phyloP scores from a whole-genome alignment of 176 grass and related monocot genomes.

The Canna indica region DNA sequence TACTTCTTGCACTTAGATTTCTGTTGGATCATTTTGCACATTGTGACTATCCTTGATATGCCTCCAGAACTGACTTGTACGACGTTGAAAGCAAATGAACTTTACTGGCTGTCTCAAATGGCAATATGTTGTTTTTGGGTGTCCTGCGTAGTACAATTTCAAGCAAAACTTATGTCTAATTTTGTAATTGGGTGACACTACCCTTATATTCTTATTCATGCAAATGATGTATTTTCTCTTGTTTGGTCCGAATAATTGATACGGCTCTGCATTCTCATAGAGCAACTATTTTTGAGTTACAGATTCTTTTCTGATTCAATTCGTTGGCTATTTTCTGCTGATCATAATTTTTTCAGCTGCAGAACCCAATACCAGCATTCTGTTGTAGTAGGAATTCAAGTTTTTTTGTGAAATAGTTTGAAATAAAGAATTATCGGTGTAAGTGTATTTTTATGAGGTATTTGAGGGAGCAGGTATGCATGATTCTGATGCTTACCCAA shows the following conservation, averaged over 20 bases:
- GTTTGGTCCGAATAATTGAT: neutral
- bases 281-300: neutral
- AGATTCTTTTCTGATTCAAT: neutral
- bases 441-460: too few species aligned
- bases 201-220: neutral
- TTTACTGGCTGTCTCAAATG: neutral
- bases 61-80: conserved; percentile 34
- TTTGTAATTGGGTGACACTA: neutral
- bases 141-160: neutral
- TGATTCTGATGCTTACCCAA: too few species aligned
- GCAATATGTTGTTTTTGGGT: neutral
- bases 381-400: too few species aligned
- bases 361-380: neutral
- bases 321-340: too few species aligned
- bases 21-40: neutral
- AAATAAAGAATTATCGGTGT: too few species aligned
- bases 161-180: neutral
- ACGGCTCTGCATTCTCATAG: neutral
- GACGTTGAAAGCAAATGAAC: conserved; percentile 40
- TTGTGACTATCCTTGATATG: conserved; percentile 31
- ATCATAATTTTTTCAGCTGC: neutral
- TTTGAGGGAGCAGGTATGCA: too few species aligned
- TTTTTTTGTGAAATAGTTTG: too few species aligned
- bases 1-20: neutral
- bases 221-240: neutral